Evolutionary conservation across 768 basidiomycete genomes (phyloP).

Genomic region (Hortiboletus flavorubellus): DNA sequence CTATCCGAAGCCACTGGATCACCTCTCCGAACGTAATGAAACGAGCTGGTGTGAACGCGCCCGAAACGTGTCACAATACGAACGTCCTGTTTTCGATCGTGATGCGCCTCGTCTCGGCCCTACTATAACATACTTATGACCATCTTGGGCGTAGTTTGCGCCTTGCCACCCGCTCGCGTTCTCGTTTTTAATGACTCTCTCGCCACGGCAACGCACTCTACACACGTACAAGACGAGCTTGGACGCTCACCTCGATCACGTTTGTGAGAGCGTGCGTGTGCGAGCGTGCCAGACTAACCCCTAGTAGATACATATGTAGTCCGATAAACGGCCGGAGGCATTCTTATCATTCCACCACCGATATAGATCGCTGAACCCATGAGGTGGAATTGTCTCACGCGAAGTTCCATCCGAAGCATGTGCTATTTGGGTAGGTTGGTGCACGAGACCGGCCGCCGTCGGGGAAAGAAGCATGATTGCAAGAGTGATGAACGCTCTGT

Average conservation of each 20-base stretch:
- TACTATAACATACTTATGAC: neutral
- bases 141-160: neutral
- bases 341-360: neutral
- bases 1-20: neutral
- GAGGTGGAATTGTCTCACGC: neutral
- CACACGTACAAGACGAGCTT: slow-evolving; percentile 1
- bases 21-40: slow-evolving; percentile 15
- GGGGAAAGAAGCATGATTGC: neutral
- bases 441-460: neutral
- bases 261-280: neutral
- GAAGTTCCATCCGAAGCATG: neutral
- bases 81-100: neutral
- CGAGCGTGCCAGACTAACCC: neutral
- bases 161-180: neutral
- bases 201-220: slow-evolving; percentile 11
- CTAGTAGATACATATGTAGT: slow-evolving; percentile 5
- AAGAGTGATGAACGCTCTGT: too few relatives aligned
- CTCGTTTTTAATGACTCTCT: neutral
- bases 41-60: neutral
- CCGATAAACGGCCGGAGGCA: slow-evolving; percentile 1
- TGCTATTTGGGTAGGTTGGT: neutral
- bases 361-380: neutral
- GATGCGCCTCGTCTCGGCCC: neutral
- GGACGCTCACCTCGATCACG: slow-evolving; percentile 4
- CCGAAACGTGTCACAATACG: neutral